Evolutionary conservation across 202 grass and related monocot species (phyloP), one percentile per base, ranked within the genome.

Genomic region (Carex sylvatica): DNA sequence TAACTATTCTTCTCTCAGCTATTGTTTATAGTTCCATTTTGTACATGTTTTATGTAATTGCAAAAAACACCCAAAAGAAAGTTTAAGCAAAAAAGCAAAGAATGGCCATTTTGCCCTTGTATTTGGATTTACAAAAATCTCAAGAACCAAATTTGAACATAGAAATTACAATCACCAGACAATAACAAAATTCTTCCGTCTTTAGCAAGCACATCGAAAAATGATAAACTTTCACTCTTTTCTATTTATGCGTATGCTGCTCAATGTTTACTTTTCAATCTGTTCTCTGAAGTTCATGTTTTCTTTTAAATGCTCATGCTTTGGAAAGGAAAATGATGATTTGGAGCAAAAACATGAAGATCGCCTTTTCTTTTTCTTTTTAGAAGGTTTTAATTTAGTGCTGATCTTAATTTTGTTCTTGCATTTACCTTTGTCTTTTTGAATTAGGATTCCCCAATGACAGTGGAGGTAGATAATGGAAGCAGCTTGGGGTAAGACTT

Each of bases 381-480:
- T 54, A 19, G 2, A 79, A 60, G 53, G 52, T 26, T 60, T 4
- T 55, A 60, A 40, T 61, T 13, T n/a, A 65, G 30, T 64, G 10
- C 59, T 62, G 40, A 44, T 80, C 26, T 88, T 61, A 77, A 51
- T 8, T 36, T 59, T 46, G 53, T 20, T 44, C 55, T 66, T 14
- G 10, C 18, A 22, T 20, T 11, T 60, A 23, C 33, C 44, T 67
- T 78, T 33, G 8, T 46, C 36, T 40, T 85, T 71, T 40, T 79
- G 31, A 83, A 90, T 83, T 78, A 95, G 91, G 89, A 90, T 84
- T 36, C 47, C 80, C 85, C 85, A 86, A 28, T 55, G 79, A 65
- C 9, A 87, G 56, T 72, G 86, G 53, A 85, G 71, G 85, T 84
- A 82, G 24, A 62, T 64, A 75, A 58, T 58, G 28, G 26, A 7